phyloP scores from a whole-genome alignment of 2,329 filamentous ascomycete genomes.

The Aspergillus sp. region DNA sequence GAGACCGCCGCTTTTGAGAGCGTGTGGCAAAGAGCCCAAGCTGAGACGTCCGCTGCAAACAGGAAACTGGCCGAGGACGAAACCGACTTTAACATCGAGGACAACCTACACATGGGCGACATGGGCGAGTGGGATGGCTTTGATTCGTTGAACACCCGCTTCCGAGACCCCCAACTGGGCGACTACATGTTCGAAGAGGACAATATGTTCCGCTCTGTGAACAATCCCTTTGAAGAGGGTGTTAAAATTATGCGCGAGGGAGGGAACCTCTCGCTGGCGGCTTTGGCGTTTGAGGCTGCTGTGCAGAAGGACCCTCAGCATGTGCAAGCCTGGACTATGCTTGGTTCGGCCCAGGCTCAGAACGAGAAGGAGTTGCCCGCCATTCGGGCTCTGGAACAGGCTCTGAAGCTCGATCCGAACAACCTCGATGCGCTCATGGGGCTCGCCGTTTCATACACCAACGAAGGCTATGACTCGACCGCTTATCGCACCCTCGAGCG shows the following conservation, averaged over 20 bases:
- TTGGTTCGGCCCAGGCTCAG: conserved; percentile 90
- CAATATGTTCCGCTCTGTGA: conserved; percentile 78
- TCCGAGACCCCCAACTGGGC: conserved; percentile 75
- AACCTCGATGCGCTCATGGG: conserved; percentile 93
- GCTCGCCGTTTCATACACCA: conserved; percentile 93
- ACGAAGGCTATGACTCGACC: conserved; percentile 96
- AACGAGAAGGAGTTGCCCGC: conserved; percentile 98
- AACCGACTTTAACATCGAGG: conserved; percentile 50
- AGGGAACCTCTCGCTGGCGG: conserved; percentile 89
- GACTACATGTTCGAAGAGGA: conserved; percentile 94
- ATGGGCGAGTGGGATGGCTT: conserved; percentile 78
- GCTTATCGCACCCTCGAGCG: conserved; percentile 94
- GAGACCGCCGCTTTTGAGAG: conserved; percentile 86
- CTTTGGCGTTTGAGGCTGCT: conserved; percentile 91
- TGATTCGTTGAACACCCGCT: conserved; percentile 65
- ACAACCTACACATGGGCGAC: conserved; percentile 62
- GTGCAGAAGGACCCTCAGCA: conserved; percentile 86
- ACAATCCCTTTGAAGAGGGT: conserved; percentile 88
- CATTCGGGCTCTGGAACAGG: conserved; percentile 88
- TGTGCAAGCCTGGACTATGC: conserved; percentile 87
- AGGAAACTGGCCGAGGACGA: conserved; percentile 65
- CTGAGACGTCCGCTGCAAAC: conserved; percentile 40
- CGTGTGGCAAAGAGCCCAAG: conserved; percentile 54
- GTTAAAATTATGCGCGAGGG: conserved; percentile 90
- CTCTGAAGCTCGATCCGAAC: conserved; percentile 79